Base-by-base conservation (phyloP, 1,284 basidiomycete genomes). In the Laetiporus sulphureus region DNA sequence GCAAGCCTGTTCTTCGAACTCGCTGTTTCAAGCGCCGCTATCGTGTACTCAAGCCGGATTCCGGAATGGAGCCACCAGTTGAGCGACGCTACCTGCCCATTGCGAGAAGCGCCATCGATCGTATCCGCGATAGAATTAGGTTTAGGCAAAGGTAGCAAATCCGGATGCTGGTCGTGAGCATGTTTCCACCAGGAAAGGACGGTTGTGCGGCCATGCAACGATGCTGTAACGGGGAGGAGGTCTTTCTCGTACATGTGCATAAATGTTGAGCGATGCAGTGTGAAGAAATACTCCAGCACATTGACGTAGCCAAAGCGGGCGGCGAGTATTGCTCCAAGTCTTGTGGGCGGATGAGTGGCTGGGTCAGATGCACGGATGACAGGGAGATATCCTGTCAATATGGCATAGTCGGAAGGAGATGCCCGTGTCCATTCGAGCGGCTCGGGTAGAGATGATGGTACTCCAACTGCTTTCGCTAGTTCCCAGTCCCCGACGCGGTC, bases 111-210 rank as follows among this genome's bases (percentile, higher is more conserved):
- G 15, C 71, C 72, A 46, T 88, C 79, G 22, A 88, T 69, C 0
- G 81, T 77, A 19, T 83, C 77, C 11, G 75, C 67, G 32, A 83
- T 67, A 3, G 77, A 70, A 13, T 59, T 62, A 5, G 67, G 58
- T 42, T 68, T 65, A 0, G 79, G 79, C 2, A 69, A 64, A 2
- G 72, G 71, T 15, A 85, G 59, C 11, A 76, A 62, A 40, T 75
- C 72, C 12, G 78, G 71, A 51, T 78, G 70, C 32, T 74, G 69
- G 44, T 79, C 72, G 37, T 75, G 71, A 8, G 68, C 75, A 44
- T 79, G 71, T 50, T 80, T 79, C 85, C 86, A 91, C 82, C 88
- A 91, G 8, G 77, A 73, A 27, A 91, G 73, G 3, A 89, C 77
- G n/a, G 69, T 58, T 2, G 72, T 74, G 23, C 87, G 78, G 4